Evolutionary conservation across 2,329 filamentous ascomycete genomes (phyloP).

Genomic region (Sporothrix sp.): DNA sequence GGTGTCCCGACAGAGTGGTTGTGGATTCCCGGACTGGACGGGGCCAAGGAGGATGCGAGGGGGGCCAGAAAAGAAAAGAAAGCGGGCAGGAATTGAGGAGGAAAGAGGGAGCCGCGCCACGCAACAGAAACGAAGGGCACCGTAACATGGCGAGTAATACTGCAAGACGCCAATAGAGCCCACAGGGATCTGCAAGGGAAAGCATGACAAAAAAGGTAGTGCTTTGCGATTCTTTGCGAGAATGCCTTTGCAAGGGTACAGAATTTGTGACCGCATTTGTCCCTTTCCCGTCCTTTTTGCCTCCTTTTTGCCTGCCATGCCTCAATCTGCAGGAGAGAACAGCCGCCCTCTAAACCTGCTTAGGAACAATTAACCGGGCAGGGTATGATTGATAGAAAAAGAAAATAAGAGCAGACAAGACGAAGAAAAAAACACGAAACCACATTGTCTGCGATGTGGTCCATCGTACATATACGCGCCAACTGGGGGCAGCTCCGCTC

Average conservation of each 20-base stretch:
- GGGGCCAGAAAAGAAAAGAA: neutral
- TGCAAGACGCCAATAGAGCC: too few relatives aligned
- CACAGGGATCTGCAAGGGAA: too few relatives aligned
- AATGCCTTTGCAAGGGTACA: neutral
- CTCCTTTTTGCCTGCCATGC: neutral
- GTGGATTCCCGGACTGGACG: conserved; percentile 5
- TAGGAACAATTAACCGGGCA: conserved; percentile 5
- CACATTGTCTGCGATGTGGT: neutral
- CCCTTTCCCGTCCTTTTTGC: neutral
- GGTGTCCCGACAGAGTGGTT: conserved; percentile 14
- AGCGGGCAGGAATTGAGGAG: neutral
- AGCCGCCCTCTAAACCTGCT: neutral
- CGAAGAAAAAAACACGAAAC: neutral
- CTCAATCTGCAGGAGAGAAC: neutral
- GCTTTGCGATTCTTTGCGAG: neutral
- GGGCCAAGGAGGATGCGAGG: neutral
- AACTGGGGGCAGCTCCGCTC: neutral
- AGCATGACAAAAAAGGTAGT: too few relatives aligned
- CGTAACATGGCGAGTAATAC: too few relatives aligned
- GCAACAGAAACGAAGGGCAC: neutral
- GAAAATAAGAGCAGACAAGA: neutral
- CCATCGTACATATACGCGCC: neutral
- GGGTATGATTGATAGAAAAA: neutral
- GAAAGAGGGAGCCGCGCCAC: neutral
- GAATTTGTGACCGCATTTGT: neutral